Base-by-base conservation (phyloP, 2,329 filamentous ascomycete genomes). In the Arthroderma sp. region DNA sequence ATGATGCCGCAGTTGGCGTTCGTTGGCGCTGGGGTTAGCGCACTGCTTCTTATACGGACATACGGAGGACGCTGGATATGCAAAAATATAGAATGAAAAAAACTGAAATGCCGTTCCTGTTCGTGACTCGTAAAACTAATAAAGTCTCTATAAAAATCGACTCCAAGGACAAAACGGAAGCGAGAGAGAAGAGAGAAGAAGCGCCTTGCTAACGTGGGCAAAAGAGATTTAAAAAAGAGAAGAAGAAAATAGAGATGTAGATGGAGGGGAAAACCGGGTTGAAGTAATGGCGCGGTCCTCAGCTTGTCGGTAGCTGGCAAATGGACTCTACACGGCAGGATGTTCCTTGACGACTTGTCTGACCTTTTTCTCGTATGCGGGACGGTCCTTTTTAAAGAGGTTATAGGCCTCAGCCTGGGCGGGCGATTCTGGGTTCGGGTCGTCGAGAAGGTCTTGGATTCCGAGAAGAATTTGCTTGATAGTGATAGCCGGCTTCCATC, bases 371-470 rank as follows among this genome's bases (percentile, higher is more conserved):
- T 97, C 91, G 68, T 98, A 98, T 58, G 91, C 90, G 17, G 73
- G 74, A 44, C 83, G 80, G 68, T 98, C 91, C 70, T 90, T 90
- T 79, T 95, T 96, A 72, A 89, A 97, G 9, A 98, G 78, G 66
- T 95, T 95, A 76, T 97, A 98, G 0, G 93, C 94, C 65, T 98
- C 93, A 2, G 93, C 91, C 73, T 98, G 93, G 0, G 93, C 93
- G 0, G 93, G 93, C 1, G 90, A 95, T 54, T 98, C 93, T 2
- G 91, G 93, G 69, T 98, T 98, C 15, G 94, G 93, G 66, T 96
- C 91, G 71, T 98, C 86, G 41, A 98, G 83, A 1, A 98, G 81
- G 66, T 95, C 91, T 73, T 98, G 93, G 58, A 98, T 95, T 53
- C 93, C 93, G 1, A 97, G 80, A 4, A 97, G 81, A 62, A 98